A percentile compares a stretch with the other conserved stretches of the same genome.
Conservation (phyloP, 805 yeast species). For the Cyberlindnera meyerae region DNA sequence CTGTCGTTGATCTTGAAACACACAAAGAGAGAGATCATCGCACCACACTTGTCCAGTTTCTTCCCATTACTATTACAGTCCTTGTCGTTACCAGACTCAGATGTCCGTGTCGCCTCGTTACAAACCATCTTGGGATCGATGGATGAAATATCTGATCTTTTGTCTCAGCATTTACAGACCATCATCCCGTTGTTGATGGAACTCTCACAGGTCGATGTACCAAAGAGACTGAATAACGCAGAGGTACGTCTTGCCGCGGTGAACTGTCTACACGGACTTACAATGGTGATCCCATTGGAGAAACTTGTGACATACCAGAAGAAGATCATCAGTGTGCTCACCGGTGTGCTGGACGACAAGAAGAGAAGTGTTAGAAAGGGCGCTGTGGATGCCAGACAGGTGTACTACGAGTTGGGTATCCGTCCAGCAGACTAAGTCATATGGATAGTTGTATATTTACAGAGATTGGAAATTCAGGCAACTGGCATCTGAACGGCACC, state of each 20-base stretch:
- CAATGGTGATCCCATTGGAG: constrained; percentile 34
- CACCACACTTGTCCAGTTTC: constrained; percentile 57
- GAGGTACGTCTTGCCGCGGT: constrained; percentile 54
- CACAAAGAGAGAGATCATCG: constrained; percentile 56
- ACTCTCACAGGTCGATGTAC: constrained; percentile 19
- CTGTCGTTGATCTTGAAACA: constrained; percentile 63
- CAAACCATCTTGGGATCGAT: constrained; percentile 54
- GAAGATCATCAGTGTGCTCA: constrained; percentile 41
- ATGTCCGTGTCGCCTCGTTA: constrained; percentile 56
- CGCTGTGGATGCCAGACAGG: constrained; percentile 77
- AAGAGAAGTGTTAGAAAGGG: constrained; percentile 70
- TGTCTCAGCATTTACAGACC: constrained; percentile 49
- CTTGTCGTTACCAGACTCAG: constrained; percentile 36
- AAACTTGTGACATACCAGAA: constrained; percentile 45
- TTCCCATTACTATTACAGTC: constrained; percentile 72
- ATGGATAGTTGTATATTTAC: background rate
- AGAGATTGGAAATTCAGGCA: constrained; percentile 1
- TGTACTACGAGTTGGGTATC: constrained; percentile 51
- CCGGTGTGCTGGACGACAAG: constrained; percentile 60
- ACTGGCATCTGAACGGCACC: constrained; percentile 6
- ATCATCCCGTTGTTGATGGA: constrained; percentile 51
- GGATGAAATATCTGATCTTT: constrained; percentile 47
- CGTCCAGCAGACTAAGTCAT: constrained; percentile 28
- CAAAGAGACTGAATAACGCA: constrained; percentile 34
- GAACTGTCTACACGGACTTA: constrained; percentile 48